These are phyloP conservation scores for Elongisporangium anandrum DNA, from an alignment of 352 stramenopile species.

Conservation along the genomic window DNA sequence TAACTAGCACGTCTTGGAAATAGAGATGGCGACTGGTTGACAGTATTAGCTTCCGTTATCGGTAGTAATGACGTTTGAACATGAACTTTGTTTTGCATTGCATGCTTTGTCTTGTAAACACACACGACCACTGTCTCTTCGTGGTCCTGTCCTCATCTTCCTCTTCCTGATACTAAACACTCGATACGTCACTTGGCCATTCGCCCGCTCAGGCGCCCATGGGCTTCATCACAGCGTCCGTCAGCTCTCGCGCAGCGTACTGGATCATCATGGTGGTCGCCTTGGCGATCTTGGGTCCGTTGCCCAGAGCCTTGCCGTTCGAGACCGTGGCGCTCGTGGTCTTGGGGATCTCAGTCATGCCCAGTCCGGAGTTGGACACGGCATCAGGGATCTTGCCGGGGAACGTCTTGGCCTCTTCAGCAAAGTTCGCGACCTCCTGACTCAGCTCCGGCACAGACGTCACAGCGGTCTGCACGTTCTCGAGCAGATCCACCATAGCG, in stretches of 20 bases:
- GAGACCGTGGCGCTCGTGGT: conserved; percentile 21
- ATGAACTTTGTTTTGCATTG: background rate
- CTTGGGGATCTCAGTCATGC: conserved; percentile 44
- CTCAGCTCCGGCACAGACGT: conserved; percentile 40
- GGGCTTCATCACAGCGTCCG: background rate
- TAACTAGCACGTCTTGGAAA: too few species aligned
- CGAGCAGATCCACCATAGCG: conserved; percentile 40
- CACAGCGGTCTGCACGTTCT: conserved; percentile 43
- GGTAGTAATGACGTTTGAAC: too few species aligned
- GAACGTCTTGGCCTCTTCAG: conserved; percentile 37
- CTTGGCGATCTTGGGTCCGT: conserved; percentile 40
- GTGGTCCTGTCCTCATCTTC: background rate
- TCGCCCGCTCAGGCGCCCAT: background rate
- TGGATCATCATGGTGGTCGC: conserved; percentile 48
- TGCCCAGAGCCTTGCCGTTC: conserved; percentile 44
- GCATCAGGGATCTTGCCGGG: conserved; percentile 36
- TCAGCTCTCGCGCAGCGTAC: conserved; percentile 37
- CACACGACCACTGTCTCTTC: background rate
- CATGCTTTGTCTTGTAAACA: background rate
- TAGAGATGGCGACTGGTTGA: too few species aligned
- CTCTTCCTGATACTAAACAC: background rate
- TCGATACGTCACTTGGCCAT: background rate
- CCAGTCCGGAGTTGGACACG: conserved; percentile 28
- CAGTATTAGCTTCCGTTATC: too few species aligned
- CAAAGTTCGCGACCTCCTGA: conserved; percentile 29